A percentile compares a stretch with the other conserved stretches of the same genome.
Conservation (phyloP, 495 filamentous ascomycete species). For the Aspergillus steynii region DNA sequence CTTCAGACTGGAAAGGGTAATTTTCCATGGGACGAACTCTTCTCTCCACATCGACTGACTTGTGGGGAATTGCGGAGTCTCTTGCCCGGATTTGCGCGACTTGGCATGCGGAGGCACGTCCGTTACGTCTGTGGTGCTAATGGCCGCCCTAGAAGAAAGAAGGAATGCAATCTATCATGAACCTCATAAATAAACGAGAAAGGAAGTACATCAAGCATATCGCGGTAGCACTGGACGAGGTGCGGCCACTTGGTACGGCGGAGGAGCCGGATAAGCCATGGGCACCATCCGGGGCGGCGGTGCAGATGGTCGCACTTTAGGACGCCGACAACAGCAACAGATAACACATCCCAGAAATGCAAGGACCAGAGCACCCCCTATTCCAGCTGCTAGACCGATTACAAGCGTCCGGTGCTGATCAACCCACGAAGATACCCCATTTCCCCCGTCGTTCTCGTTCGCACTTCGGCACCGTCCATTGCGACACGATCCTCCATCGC, state of each 20-base stretch:
- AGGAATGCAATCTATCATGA: not conserved
- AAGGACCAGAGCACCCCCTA: slow-evolving; percentile 63
- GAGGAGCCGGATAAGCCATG: not conserved
- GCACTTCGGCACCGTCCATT: slow-evolving; percentile 59
- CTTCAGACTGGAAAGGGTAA: not conserved
- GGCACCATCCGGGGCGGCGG: too few relatives aligned
- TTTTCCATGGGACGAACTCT: not conserved
- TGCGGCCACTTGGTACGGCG: not conserved
- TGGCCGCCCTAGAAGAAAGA: too few relatives aligned
- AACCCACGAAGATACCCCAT: slow-evolving; percentile 59
- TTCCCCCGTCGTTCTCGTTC: slow-evolving; percentile 49
- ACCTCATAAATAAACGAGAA: not conserved
- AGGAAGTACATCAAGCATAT: not conserved
- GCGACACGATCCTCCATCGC: slow-evolving; percentile 68
- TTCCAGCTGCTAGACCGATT: slow-evolving; percentile 62
- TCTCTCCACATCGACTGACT: not conserved
- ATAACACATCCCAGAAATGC: slow-evolving; percentile 55
- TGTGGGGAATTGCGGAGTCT: not conserved
- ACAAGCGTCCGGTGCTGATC: slow-evolving; percentile 62
- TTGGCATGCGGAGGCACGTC: not conserved
- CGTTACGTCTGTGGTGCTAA: not conserved
- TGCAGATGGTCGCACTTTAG: not conserved
- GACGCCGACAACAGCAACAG: slow-evolving; percentile 38
- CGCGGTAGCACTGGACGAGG: not conserved
- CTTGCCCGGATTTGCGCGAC: not conserved